Base-by-base conservation (phyloP, 2,329 filamentous ascomycete species). In the Trichoderma guizhouense region DNA sequence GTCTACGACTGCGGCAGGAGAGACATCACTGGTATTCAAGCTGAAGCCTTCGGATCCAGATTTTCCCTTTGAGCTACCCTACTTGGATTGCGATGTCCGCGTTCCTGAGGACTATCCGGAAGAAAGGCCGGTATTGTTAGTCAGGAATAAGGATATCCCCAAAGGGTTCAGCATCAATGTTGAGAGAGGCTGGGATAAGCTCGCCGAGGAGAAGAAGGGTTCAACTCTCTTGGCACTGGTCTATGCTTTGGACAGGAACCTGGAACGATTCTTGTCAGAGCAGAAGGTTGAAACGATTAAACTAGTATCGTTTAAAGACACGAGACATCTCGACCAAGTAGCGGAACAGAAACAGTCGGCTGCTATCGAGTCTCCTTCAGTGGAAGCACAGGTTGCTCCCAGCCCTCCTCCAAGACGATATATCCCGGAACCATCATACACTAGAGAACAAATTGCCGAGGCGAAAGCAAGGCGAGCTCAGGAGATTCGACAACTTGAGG, bases 21-120 rank as follows among this genome's bases (percentile, higher is more conserved):
- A 84, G 3, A 89, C 88, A 0, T 85, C 87, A 18, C 81, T 95
- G 51, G 81, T 84, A 11, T 93, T 95, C 80, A 88, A 85, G 66
- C 82, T 96, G 73, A 82, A 82, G 14, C 93, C 93, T 6, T 94
- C 93, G 7, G 93, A 96, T 78, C 93, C 93, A 0, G 93, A 96
- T 77, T 95, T 96, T 76, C 92, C 93, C 1, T 95, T 93, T 79
- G 92, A 94, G 73, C 84, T 95, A 77, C 86, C 89, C 30, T 84
- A 87, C 51, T 83, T 96, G 36, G 86, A 92, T 53, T 95, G 92
- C 78, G 84, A 89, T 57, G 82, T 96, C 47, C 86, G 84, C 65
- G 85, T 96, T 24, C 93, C 93, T 2, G 79, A 78, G 11, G 81
- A 81, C 21, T 95, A 93, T 79, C 93, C 92, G 21, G 81, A 82